Evolutionary conservation across 2,329 filamentous ascomycete species (phyloP).

Genomic region (Botrytis elliptica): DNA sequence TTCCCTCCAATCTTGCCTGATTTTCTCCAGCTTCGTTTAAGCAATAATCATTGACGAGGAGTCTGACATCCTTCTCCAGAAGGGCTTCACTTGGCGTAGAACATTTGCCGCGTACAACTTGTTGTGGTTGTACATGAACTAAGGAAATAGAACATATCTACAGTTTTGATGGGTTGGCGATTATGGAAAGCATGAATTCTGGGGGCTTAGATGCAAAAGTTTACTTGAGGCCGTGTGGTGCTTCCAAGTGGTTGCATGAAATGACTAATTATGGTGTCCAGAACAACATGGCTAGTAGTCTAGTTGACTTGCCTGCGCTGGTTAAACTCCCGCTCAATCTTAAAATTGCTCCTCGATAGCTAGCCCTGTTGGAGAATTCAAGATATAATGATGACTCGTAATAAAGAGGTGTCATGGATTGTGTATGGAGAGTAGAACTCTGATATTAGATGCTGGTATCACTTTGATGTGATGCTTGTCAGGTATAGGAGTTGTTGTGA

Average conservation of each 20-base stretch:
- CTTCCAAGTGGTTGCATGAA: background rate
- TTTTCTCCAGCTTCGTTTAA: slow-evolving; percentile 44
- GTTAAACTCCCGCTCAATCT: background rate
- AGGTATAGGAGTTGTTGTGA: background rate
- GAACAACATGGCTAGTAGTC: background rate
- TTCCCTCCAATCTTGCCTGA: slow-evolving; percentile 46
- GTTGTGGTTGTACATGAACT: slow-evolving; percentile 62
- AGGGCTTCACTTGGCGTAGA: slow-evolving; percentile 51
- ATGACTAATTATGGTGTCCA: background rate
- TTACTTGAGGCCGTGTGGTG: background rate
- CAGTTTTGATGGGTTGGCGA: slow-evolving; percentile 52
- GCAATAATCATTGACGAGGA: slow-evolving; percentile 47
- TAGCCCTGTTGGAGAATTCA: background rate
- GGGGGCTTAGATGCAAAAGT: background rate
- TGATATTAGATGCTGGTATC: background rate
- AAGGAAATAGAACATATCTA: slow-evolving; percentile 58
- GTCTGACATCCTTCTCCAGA: slow-evolving; percentile 48
- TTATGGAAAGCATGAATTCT: slow-evolving; percentile 55
- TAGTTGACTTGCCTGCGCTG: background rate
- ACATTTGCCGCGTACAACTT: slow-evolving; percentile 52
- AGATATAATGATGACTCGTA: background rate
- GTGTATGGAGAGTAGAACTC: background rate
- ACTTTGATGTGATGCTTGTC: background rate
- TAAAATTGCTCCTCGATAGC: background rate
- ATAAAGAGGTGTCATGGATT: background rate